These are phyloP conservation scores for Vitis hybrid DNA, from an alignment of 177 flowering plant genomes.

Conservation along the genomic window DNA sequence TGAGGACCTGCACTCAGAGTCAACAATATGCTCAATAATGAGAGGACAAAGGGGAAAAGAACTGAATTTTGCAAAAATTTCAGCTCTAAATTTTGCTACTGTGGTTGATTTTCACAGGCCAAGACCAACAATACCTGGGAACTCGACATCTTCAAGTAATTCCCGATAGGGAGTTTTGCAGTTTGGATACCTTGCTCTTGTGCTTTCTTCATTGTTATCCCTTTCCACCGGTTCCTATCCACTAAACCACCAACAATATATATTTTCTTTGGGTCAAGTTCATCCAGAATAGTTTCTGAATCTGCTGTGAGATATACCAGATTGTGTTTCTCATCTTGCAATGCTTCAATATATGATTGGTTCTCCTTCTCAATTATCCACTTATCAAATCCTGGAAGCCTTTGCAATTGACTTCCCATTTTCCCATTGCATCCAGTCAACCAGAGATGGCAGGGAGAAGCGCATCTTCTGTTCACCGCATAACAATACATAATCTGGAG, in stretches of 20 bases:
- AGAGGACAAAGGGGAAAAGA: neutral
- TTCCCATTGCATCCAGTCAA: conserved; percentile 83
- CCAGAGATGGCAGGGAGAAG: conserved; percentile 77
- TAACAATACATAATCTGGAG: conserved; percentile 96
- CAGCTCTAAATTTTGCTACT: neutral
- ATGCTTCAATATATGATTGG: conserved; percentile 70
- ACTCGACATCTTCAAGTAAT: conserved; percentile 85
- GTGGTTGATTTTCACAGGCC: neutral
- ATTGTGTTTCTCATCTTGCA: conserved; percentile 69
- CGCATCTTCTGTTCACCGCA: conserved; percentile 74
- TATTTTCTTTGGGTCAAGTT: conserved; percentile 62
- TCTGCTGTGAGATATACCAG: conserved; percentile 94
- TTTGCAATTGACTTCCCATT: conserved; percentile 57
- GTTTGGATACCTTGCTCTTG: conserved; percentile 83
- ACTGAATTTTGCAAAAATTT: neutral
- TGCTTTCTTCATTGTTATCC: conserved; percentile 90
- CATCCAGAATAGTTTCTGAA: conserved; percentile 67
- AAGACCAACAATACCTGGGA: conserved; percentile 60
- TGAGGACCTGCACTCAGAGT: conserved; percentile 65
- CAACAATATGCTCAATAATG: neutral
- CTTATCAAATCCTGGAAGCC: conserved; percentile 82
- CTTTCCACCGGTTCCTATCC: conserved; percentile 95
- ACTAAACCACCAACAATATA: conserved; percentile 94
- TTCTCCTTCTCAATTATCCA: conserved; percentile 86
- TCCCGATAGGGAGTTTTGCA: conserved; percentile 85